Evolutionary conservation across 257 asterid species (phyloP).

Genomic region (Henckelia pumila): DNA sequence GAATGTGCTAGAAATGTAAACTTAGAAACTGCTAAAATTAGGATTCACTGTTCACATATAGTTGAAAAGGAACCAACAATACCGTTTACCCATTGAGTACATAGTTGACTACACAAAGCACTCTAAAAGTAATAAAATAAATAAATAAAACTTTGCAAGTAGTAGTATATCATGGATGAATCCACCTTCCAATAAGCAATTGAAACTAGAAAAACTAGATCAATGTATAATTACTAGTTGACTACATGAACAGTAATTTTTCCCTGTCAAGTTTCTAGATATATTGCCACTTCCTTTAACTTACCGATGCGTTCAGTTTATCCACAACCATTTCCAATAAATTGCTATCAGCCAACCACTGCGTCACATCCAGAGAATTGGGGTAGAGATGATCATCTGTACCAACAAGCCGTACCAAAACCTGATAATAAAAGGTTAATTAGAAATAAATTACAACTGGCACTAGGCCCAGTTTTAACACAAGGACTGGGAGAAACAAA

Average conservation of each 20-base stretch:
- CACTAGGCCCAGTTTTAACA: not conserved
- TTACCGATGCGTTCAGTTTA: conserved; percentile 73
- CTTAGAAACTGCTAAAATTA: not conserved
- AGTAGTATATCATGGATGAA: not conserved
- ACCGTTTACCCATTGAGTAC: not conserved
- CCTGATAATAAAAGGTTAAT: conserved; percentile 47
- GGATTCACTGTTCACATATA: not conserved
- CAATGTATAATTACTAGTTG: conserved; percentile 7
- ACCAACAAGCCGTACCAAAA: conserved; percentile 90
- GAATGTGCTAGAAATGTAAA: not conserved
- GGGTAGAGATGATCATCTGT: conserved; percentile 88
- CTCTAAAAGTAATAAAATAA: not conserved
- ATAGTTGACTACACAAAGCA: not conserved
- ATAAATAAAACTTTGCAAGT: conserved; percentile 7
- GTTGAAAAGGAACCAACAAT: conserved; percentile 5
- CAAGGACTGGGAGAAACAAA: not conserved
- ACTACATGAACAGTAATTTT: conserved; percentile 3
- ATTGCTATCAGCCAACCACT: conserved; percentile 94
- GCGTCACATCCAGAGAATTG: conserved; percentile 79
- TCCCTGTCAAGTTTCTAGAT: conserved; percentile 14
- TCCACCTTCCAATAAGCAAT: conserved; percentile 4
- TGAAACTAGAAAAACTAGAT: conserved; percentile 18
- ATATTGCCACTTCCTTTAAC: conserved; percentile 22
- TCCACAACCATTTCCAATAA: conserved; percentile 96
- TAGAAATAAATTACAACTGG: conserved; percentile 29